Conservation (phyloP, 306 rosid species). For the Ormosia emarginata region DNA sequence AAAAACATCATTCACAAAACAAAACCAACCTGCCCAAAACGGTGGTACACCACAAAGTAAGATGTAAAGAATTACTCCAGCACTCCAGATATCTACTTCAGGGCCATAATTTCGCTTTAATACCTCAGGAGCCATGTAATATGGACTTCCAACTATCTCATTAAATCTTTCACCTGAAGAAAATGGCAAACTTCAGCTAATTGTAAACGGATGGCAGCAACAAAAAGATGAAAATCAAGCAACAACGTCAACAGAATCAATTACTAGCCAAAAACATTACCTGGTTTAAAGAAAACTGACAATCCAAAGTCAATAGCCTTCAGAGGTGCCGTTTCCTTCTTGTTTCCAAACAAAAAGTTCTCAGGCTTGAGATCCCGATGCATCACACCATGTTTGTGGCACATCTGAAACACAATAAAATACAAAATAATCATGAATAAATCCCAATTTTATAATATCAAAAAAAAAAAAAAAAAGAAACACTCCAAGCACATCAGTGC, state of each 20-base stretch:
- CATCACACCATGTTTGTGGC: constrained; percentile 91
- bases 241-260: constrained; percentile 3
- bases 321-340: constrained; percentile 73
- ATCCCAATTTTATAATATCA: constrained; percentile 1
- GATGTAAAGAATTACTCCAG: too few species aligned
- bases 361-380: constrained; percentile 95
- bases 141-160: too few species aligned
- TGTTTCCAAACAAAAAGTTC: constrained; percentile 82
- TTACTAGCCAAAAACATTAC: constrained; percentile 35
- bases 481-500: not conserved
- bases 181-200: too few species aligned
- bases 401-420: constrained; percentile 50
- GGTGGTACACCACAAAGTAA: too few species aligned
- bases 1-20: too few species aligned
- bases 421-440: not conserved
- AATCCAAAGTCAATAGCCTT: constrained; percentile 93
- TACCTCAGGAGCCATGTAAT: too few species aligned
- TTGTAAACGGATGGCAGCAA: too few species aligned
- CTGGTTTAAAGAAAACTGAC: constrained; percentile 84
- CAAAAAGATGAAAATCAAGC: not conserved
- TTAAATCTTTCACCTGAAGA: too few species aligned
- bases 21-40: too few species aligned
- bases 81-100: too few species aligned
- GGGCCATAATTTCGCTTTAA: too few species aligned
- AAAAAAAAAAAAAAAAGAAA: too few species aligned